These are phyloP conservation scores for Phoma sp. DNA, from an alignment of 2,329 filamentous ascomycete species.

Conservation along the genomic window DNA sequence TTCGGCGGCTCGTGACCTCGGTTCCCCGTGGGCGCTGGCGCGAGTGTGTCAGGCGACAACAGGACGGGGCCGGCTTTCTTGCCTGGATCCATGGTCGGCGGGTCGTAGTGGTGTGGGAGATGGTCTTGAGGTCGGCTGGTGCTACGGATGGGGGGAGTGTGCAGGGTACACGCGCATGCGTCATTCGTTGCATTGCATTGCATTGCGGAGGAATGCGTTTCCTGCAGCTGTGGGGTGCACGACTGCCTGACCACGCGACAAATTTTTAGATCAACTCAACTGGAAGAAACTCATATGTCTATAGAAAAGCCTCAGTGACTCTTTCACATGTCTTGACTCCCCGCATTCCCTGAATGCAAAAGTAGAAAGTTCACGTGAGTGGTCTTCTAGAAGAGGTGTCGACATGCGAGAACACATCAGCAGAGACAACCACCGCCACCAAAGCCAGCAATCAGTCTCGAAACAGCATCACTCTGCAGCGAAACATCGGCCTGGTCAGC, in stretches of 20 bases:
- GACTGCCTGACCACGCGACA: neutral
- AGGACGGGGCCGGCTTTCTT: slow-evolving; percentile 20
- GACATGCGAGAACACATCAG: too few species aligned
- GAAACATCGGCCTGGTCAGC: too few species aligned
- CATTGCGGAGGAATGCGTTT: neutral
- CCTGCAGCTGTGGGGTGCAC: slow-evolving; percentile 12
- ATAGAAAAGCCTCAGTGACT: too few species aligned
- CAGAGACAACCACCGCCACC: too few species aligned
- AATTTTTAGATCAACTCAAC: too few species aligned
- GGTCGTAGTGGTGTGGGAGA: slow-evolving; percentile 18
- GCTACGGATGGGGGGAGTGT: slow-evolving; percentile 16
- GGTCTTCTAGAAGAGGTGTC: too few species aligned
- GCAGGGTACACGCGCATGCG: slow-evolving; percentile 26
- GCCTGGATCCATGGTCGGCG: slow-evolving; percentile 12
- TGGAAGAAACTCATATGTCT: too few species aligned
- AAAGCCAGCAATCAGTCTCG: too few species aligned
- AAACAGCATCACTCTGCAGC: too few species aligned
- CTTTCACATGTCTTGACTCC: too few species aligned
- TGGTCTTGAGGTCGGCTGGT: slow-evolving; percentile 17
- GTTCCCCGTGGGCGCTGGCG: slow-evolving; percentile 17
- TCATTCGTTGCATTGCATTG: slow-evolving; percentile 9
- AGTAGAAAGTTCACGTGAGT: too few species aligned
- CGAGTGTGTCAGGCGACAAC: slow-evolving; percentile 29
- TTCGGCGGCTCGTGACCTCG: slow-evolving; percentile 38
- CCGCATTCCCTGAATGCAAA: too few species aligned